Evolutionary conservation across 441 rosid species (phyloP).

Genomic region (Populus hybrid): DNA sequence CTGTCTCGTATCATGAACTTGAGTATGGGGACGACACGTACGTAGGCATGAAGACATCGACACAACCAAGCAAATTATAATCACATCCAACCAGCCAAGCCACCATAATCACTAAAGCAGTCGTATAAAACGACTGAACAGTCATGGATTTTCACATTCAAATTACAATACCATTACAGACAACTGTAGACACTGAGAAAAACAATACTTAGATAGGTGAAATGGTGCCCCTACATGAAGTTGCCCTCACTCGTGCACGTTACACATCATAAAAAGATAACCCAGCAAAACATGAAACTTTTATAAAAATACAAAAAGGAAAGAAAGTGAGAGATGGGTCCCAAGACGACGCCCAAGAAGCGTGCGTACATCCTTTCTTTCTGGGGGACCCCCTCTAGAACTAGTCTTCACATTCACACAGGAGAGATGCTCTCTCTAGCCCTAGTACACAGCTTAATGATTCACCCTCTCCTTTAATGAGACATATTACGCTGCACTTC

Average conservation of each 20-base stretch:
- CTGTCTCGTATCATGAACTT: constrained; percentile 26
- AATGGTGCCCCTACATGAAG: too few relatives aligned
- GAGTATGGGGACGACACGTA: constrained; percentile 33
- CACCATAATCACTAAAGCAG: neutral
- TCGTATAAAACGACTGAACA: neutral
- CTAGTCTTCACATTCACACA: constrained; percentile 39
- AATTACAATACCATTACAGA: neutral
- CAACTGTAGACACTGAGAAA: neutral
- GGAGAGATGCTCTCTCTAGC: constrained; percentile 32
- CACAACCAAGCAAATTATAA: constrained; percentile 18
- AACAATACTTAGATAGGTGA: neutral
- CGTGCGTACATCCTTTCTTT: constrained; percentile 33
- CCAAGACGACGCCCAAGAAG: constrained; percentile 31
- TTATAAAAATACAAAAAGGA: constrained; percentile 32
- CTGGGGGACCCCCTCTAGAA: constrained; percentile 22
- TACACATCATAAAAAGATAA: constrained; percentile 3
- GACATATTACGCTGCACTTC: constrained; percentile 12
- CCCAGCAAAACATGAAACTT: neutral
- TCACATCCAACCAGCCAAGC: constrained; percentile 18
- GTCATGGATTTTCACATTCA: neutral
- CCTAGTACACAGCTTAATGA: constrained; percentile 31
- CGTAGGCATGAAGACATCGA: constrained; percentile 34
- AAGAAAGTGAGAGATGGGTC: constrained; percentile 37
- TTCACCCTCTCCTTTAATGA: constrained; percentile 29
- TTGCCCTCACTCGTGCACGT: constrained; percentile 2